Conservation (phyloP, 108 stramenopile genomes). For the Fragilaria crotonensis region DNA sequence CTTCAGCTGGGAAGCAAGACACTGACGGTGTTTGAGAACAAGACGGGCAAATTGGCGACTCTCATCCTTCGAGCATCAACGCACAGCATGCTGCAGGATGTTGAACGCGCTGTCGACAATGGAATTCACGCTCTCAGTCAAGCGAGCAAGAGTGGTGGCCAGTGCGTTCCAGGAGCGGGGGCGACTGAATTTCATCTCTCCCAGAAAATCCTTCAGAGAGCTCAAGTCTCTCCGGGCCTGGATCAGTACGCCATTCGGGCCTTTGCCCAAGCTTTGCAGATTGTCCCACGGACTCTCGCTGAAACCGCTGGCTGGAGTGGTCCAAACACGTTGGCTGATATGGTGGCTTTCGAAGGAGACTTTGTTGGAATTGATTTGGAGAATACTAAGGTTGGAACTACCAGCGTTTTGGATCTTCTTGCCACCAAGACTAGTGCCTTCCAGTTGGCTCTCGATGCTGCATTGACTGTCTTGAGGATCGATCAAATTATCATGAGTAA, state of each 20-base stretch:
- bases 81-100: slow-evolving; percentile 85
- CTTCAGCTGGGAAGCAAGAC: slow-evolving; percentile 88
- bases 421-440: slow-evolving; percentile 84
- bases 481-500: slow-evolving; percentile 99
- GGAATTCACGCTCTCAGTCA: slow-evolving; percentile 86
- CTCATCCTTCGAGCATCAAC: slow-evolving; percentile 94
- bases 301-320: slow-evolving; percentile 96
- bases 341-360: slow-evolving; percentile 74
- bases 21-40: slow-evolving; percentile 85
- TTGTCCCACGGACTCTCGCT: slow-evolving; percentile 91
- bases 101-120: slow-evolving; percentile 97
- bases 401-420: slow-evolving; percentile 70
- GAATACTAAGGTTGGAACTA: slow-evolving; percentile 30
- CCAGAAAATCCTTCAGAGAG: slow-evolving; percentile 65
- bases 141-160: slow-evolving; percentile 85
- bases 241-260: slow-evolving; percentile 98
- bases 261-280: slow-evolving; percentile 95
- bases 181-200: slow-evolving; percentile 92
- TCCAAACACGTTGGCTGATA: slow-evolving; percentile 67
- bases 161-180: slow-evolving; percentile 91
- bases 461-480: slow-evolving; percentile 91
- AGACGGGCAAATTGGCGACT: slow-evolving; percentile 76
- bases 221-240: slow-evolving; percentile 88
- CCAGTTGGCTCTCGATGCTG: slow-evolving; percentile 92
- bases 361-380: slow-evolving; percentile 77